phyloP scores from a whole-genome alignment of 352 stramenopile genomes.

The Lagenidium giganteum region DNA sequence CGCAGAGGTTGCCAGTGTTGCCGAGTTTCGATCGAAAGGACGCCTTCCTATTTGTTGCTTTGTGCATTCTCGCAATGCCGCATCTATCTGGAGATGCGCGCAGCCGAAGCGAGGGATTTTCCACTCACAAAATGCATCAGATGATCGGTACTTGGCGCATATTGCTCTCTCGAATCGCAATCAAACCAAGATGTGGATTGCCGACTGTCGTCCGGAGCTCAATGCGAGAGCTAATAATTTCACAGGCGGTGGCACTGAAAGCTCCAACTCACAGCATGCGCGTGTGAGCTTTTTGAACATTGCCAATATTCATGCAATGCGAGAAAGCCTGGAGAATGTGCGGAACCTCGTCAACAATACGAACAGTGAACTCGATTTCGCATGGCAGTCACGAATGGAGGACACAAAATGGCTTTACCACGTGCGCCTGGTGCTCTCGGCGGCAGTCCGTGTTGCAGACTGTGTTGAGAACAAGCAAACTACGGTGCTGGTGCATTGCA shows the following conservation, averaged over 20 bases:
- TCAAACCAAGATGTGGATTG: constrained; percentile 73
- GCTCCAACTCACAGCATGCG: constrained; percentile 63
- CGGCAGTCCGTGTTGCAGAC: constrained; percentile 56
- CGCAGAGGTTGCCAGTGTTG: constrained; percentile 52
- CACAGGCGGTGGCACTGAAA: constrained; percentile 88
- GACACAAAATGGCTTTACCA: constrained; percentile 81
- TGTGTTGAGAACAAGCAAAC: constrained; percentile 61
- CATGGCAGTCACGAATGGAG: constrained; percentile 60
- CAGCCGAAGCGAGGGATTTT: constrained; percentile 85
- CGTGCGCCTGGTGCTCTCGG: constrained; percentile 64
- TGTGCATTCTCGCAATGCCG: constrained; percentile 57
- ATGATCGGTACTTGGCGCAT: constrained; percentile 71
- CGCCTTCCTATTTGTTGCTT: constrained; percentile 82
- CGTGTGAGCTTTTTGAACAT: constrained; percentile 87
- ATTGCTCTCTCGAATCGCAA: constrained; percentile 43
- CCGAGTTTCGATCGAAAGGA: constrained; percentile 77
- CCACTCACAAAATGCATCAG: constrained; percentile 57
- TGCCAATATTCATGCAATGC: constrained; percentile 92
- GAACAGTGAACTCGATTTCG: constrained; percentile 54
- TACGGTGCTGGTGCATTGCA: constrained; percentile 88
- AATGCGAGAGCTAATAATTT: constrained; percentile 89
- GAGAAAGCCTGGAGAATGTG: constrained; percentile 77
- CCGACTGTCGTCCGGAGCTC: constrained; percentile 86
- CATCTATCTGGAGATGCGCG: constrained; percentile 78
- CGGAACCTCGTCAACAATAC: constrained; percentile 30